These are phyloP conservation scores for Mortierella sp. DNA, from an alignment of 371 early-diverging fungal genomes.

Conservation along the genomic window DNA sequence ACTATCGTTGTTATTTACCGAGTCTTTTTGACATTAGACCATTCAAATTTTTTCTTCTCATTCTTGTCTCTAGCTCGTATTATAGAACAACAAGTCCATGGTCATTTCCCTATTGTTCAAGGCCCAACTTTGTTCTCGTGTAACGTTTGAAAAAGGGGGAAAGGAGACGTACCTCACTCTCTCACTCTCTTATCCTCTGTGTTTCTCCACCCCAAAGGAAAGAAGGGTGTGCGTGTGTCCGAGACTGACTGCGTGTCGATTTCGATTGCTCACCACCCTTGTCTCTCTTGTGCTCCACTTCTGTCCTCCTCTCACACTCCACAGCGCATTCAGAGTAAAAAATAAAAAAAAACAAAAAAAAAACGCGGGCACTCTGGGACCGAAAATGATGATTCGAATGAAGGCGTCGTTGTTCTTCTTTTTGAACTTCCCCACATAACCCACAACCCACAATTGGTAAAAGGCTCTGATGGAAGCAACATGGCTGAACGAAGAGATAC, in stretches of 20 bases:
- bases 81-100: conserved; percentile 2
- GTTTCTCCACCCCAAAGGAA: not conserved
- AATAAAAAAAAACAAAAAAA: not conserved
- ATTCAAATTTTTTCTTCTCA: too few species aligned
- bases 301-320: not conserved
- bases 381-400: not conserved
- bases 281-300: not conserved
- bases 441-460: not conserved
- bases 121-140: conserved; percentile 5
- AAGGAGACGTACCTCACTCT: not conserved
- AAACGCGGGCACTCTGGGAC: conserved; percentile 8
- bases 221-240: not conserved
- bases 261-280: too few species aligned
- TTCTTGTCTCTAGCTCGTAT: too few species aligned
- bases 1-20: too few species aligned
- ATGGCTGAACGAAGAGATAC: not conserved
- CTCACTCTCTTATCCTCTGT: not conserved
- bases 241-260: too few species aligned
- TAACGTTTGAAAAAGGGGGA: not conserved
- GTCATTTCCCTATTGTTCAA: conserved; percentile 7
- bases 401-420: not conserved
- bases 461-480: not conserved
- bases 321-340: not conserved
- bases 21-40: too few species aligned
- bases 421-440: not conserved